Conservation (phyloP, 768 basidiomycete species). For the Mrakia blollopis region DNA sequence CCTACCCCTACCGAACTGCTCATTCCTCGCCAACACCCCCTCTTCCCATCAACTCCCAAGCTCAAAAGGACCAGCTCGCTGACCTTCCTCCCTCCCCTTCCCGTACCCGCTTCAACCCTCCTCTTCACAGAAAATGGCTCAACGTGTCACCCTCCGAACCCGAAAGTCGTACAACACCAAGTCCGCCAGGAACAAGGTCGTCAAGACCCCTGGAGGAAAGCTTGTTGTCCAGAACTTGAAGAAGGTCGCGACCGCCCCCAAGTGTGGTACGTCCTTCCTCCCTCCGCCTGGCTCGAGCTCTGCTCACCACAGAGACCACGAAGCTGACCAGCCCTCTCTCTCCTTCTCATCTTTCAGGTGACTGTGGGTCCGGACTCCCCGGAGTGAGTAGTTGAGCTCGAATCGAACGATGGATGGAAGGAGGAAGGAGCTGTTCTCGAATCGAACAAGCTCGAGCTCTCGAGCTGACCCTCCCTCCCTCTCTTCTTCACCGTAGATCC, state of each 20-base stretch:
- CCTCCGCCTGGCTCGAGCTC: background rate
- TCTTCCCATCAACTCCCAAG: background rate
- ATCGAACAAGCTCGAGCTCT: background rate
- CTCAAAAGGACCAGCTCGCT: background rate
- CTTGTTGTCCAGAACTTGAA: conserved; percentile 97
- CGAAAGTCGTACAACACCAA: conserved; percentile 97
- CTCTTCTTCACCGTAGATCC: conserved; percentile 55
- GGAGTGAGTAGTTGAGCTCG: conserved; percentile 62
- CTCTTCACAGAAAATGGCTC: conserved; percentile 63
- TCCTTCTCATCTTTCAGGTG: conserved; percentile 66
- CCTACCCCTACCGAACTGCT: background rate
- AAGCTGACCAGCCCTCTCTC: background rate
- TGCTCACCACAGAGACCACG: background rate
- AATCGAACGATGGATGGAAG: background rate
- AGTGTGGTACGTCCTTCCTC: conserved; percentile 35
- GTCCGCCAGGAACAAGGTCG: conserved; percentile 87
- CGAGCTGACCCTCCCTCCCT: conserved; percentile 1
- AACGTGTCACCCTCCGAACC: conserved; percentile 99
- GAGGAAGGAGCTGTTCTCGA: conserved; percentile 1
- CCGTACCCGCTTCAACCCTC: background rate
- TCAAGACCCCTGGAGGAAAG: conserved; percentile 90
- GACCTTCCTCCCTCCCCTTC: background rate
- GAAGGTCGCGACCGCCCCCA: conserved; percentile 62
- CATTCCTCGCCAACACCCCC: background rate
- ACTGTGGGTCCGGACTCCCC: conserved; percentile 88